Conservation (phyloP, 805 yeast genomes). For the Wickerhamiella parazyma region DNA sequence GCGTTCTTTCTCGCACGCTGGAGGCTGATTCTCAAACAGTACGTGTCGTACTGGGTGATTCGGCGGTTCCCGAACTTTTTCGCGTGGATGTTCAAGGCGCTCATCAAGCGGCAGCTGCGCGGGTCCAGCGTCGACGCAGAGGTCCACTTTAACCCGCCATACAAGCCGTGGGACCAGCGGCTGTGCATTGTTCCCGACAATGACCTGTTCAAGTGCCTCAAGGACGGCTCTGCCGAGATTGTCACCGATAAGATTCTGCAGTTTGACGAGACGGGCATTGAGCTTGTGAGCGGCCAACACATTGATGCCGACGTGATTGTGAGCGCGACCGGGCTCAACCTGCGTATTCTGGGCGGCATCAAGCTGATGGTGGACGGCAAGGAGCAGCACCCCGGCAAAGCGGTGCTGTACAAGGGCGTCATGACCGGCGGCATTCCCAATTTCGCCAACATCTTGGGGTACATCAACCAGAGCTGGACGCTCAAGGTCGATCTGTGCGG, state of each 20-base stretch:
- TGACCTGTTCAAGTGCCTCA: constrained; percentile 6
- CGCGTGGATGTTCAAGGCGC: background rate
- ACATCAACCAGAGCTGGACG: constrained; percentile 8
- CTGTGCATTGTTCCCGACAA: constrained; percentile 9
- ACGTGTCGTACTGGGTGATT: constrained; percentile 2
- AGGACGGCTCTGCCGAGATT: background rate
- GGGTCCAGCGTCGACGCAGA: constrained; percentile 3
- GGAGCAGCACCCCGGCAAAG: background rate
- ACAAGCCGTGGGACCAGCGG: constrained; percentile 9
- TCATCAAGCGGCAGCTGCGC: constrained; percentile 6
- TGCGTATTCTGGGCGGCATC: constrained; percentile 4
- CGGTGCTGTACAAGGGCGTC: constrained; percentile 5
- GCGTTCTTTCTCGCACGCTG: constrained; percentile 5
- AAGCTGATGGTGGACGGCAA: constrained; percentile 2
- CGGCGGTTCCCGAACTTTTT: constrained; percentile 4
- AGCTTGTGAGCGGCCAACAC: constrained; percentile 6
- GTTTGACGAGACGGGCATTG: constrained; percentile 8
- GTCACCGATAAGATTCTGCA: constrained; percentile 7
- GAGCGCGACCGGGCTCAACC: constrained; percentile 3
- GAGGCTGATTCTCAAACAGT: constrained; percentile 4
- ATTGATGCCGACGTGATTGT: constrained; percentile 8
- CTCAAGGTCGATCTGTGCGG: constrained; percentile 8
- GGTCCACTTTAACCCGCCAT: constrained; percentile 7
- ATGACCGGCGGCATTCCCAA: constrained; percentile 4
- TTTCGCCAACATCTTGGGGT: constrained; percentile 2